Evolutionary conservation across 306 rosid species (phyloP).

Genomic region (Mimosa pudica): DNA sequence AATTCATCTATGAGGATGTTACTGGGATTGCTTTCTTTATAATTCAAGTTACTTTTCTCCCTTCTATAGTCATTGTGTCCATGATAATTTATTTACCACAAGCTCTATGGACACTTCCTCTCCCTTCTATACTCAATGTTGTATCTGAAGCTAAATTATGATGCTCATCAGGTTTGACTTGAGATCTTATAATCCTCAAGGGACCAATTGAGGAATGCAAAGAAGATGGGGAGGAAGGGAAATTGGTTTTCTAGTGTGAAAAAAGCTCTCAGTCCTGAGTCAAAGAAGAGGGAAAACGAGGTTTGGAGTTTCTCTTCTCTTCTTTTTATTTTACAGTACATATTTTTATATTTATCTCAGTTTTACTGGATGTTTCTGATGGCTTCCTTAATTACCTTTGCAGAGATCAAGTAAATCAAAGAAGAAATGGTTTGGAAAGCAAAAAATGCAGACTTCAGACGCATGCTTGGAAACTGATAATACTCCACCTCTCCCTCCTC

Average conservation of each 20-base stretch:
- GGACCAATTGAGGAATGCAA: conserved; percentile 63
- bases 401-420: conserved; percentile 77
- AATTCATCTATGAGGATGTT: neutral
- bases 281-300: conserved; percentile 75
- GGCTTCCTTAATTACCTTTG: conserved; percentile 8
- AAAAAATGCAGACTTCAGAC: conserved; percentile 54
- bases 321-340: neutral
- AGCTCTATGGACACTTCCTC: conserved; percentile 6
- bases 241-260: conserved; percentile 93
- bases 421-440: conserved; percentile 99
- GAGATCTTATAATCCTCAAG: conserved; percentile 42
- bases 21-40: neutral
- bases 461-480: conserved; percentile 49
- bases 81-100: conserved; percentile 11
- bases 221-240: conserved; percentile 93
- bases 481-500: conserved; percentile 60
- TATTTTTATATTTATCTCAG: neutral
- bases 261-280: conserved; percentile 95
- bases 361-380: conserved; percentile 28
- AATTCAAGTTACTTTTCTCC: conserved; percentile 7
- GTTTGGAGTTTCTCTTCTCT: conserved; percentile 38
- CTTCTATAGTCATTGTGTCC: neutral
- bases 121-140: neutral
- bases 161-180: conserved; percentile 30
- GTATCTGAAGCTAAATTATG: conserved; percentile 10